Evolutionary conservation across 2,329 filamentous ascomycete species (phyloP), one percentile per base, ranked within the genome.

Genomic region (Trichoderma endophyticum): DNA sequence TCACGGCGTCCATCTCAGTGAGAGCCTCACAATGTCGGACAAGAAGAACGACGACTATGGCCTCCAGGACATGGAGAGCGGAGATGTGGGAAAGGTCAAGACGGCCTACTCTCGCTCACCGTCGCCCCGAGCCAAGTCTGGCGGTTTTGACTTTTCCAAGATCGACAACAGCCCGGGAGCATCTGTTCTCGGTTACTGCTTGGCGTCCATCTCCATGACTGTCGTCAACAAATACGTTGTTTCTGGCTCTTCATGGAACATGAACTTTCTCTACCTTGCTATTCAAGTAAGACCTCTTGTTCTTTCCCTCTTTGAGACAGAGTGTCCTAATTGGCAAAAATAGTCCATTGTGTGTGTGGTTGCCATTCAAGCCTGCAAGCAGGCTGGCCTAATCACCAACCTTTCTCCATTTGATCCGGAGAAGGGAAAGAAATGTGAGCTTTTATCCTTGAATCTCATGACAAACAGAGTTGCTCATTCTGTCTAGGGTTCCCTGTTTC

Each of bases 201-300:
- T 92, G 78, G 93, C 95, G 68, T 98, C 95, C n/a, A 99, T 99
- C 80, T 89, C 95, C 82, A 99, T 99, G 96, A 99, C 96, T 8
- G 93, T 98, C n/a, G 96, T 97, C 82, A 99, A 99, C 86, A 99
- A 99, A 87, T 99, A 97, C 82, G 95, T 98, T 74, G 90, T 99
- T 61, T 98, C 94, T 8, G 96, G 96, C 73, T 87, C 88, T 66
- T 89, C 92, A 76, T 99, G 97, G 89, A 99, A 99, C 84, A 84
- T 99, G 78, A 97, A 97, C 84, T 97, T 98, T 83, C 93, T 99
- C 84, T 92, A 98, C 78, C 89, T 99, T 73, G 92, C 90, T 73
- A 88, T 98, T 73, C 96, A 98, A 91, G 95, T 98, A 89, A 79
- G 9, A 21, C 18, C 12, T 24, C 43, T 26, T 15, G n/a, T 12